Conservation (phyloP, 2,329 filamentous ascomycete species). For the Stagonosporopsis chrysanthemi region DNA sequence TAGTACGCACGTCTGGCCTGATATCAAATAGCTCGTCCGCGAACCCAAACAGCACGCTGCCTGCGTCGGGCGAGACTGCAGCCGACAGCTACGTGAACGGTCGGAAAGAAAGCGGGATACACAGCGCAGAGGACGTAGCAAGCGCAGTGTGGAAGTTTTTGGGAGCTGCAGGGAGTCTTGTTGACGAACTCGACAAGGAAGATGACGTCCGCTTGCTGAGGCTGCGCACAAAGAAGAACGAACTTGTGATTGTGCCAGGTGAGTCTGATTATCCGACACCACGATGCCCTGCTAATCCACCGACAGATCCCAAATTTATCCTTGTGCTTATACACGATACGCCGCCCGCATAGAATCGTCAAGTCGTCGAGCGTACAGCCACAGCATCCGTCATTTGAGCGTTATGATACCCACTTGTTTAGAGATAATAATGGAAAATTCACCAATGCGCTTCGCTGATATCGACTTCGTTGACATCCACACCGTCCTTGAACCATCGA, state of each 20-base stretch:
- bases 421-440: constrained; percentile 6
- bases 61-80: constrained; percentile 42
- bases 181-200: constrained; percentile 76
- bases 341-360: constrained; percentile 64
- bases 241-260: constrained; percentile 80
- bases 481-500: constrained; percentile 73
- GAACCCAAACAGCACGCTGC: constrained; percentile 51
- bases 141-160: constrained; percentile 79
- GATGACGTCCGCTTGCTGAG: constrained; percentile 80
- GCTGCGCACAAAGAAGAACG: constrained; percentile 82
- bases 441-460: constrained; percentile 74
- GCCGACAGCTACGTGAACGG: constrained; percentile 44
- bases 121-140: constrained; percentile 75
- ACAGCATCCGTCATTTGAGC: constrained; percentile 17
- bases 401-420: constrained; percentile 34
- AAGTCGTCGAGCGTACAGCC: not conserved
- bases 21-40: constrained; percentile 65
- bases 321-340: constrained; percentile 83
- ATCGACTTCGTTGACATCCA: constrained; percentile 71
- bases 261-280: constrained; percentile 19
- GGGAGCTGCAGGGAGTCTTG: constrained; percentile 70
- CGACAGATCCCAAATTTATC: constrained; percentile 73
- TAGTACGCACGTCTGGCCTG: constrained; percentile 77
- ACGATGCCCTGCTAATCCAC: constrained; percentile 22
- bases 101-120: constrained; percentile 56